Evolutionary conservation across 1,139 yeast genomes (phyloP).

Genomic region (Blastobotrys petasosporus): DNA sequence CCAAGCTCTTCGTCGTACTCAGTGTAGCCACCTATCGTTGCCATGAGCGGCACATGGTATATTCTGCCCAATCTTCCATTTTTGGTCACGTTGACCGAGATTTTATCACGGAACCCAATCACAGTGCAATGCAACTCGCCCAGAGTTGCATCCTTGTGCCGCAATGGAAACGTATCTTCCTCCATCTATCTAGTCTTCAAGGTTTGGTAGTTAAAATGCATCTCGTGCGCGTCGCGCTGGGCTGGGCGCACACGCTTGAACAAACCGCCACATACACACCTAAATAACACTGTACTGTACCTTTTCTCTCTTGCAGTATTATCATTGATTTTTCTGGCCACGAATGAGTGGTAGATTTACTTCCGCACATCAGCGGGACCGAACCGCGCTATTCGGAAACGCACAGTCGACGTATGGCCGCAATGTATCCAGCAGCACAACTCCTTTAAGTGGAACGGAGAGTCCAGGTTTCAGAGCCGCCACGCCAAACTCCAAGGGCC

Average conservation of each 20-base stretch:
- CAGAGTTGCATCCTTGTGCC: constrained; percentile 6
- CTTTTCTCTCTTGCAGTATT: too few species aligned
- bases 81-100: constrained; percentile 31
- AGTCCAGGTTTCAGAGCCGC: constrained; percentile 46
- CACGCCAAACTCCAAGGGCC: constrained; percentile 42
- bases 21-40: constrained; percentile 13
- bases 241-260: too few species aligned
- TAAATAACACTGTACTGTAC: too few species aligned
- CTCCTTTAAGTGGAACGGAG: constrained; percentile 1
- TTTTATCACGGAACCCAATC: constrained; percentile 31
- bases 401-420: constrained; percentile 22
- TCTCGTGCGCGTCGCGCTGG: not conserved
- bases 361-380: constrained; percentile 31
- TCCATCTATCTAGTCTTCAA: too few species aligned
- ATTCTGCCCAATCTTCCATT: constrained; percentile 32
- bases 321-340: too few species aligned
- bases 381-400: constrained; percentile 35
- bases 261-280: too few species aligned
- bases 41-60: constrained; percentile 26
- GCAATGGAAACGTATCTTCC: constrained; percentile 6
- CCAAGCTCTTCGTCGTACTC: constrained; percentile 10
- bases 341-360: constrained; percentile 23
- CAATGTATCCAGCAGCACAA: constrained; percentile 8
- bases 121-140: constrained; percentile 29
- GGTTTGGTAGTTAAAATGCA: not conserved